Evolutionary conservation across 2,329 filamentous ascomycete genomes (phyloP).

Genomic region (Diplocarpon mali): DNA sequence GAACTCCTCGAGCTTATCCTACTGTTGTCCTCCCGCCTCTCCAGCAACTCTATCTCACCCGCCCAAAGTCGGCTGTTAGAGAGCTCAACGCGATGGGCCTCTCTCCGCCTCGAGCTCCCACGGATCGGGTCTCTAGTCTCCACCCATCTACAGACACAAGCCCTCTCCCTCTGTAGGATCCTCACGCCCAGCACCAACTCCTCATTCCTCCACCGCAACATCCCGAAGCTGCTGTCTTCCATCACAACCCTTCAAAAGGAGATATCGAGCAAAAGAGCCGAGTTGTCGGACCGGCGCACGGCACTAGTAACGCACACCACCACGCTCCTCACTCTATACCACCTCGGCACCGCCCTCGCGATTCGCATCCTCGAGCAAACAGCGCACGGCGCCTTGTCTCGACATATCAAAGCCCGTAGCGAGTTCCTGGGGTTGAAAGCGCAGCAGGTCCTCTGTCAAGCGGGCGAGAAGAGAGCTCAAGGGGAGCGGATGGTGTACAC

Average conservation of each 20-base stretch:
- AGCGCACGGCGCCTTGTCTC: conserved; percentile 22
- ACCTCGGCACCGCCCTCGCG: conserved; percentile 15
- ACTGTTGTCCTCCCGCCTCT: conserved; percentile 37
- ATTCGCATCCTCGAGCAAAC: conserved; percentile 25
- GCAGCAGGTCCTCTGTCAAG: conserved; percentile 9
- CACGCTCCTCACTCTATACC: conserved; percentile 16
- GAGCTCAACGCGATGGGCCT: conserved; percentile 37
- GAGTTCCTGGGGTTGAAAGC: conserved; percentile 16
- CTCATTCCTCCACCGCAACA: conserved; percentile 45
- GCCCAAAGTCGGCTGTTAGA: conserved; percentile 35
- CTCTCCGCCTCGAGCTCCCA: conserved; percentile 38
- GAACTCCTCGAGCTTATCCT: conserved; percentile 43
- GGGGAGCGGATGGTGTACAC: conserved; percentile 23
- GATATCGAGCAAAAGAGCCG: conserved; percentile 33
- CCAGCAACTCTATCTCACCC: conserved; percentile 28
- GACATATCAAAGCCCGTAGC: conserved; percentile 15
- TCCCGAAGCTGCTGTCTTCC: conserved; percentile 37
- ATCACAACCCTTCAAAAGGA: conserved; percentile 28
- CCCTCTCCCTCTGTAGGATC: conserved; percentile 38
- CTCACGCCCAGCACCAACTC: conserved; percentile 36
- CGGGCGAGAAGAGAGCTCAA: conserved; percentile 12
- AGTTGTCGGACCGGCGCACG: conserved; percentile 29
- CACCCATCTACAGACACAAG: conserved; percentile 37
- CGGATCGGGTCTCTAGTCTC: conserved; percentile 38
- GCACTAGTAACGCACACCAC: conserved; percentile 27